Evolutionary conservation across 176 grass and related monocot species (phyloP), one percentile per base, ranked within the genome.

Genomic region (Sorghum bicolor): DNA sequence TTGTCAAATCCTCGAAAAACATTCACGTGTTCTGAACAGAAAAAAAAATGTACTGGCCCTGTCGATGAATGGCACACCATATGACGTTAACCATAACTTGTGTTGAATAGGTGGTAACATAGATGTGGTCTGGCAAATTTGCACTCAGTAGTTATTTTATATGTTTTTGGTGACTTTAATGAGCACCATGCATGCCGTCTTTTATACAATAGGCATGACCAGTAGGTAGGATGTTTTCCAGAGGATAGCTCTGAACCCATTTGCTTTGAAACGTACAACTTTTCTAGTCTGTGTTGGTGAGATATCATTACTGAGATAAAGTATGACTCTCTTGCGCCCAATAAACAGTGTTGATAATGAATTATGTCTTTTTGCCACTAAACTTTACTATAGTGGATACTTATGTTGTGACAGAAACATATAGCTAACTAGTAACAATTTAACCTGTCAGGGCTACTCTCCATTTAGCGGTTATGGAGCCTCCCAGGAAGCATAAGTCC

Each of bases 371-470:
- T 69, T 67, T 37, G n/a, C 16, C 62, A 37, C 71, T 82, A 36
- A 76, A 68, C 1, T 43, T 20, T 67, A 38, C 5, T 58, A 66
- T 80, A 68, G 5, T 67, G 65, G 34, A 67, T 7, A 34, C 2
- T 43, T 44, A 7, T 60, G 4, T 34, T 72, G 32, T 43, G 15
- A 68, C 74, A 64, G 0, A 22, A 80, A 31, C 41, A 78, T 76
- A 48, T 79, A 75, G 47, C 45, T 75, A 75, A 70, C 24, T 33
- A 61, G 44, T 80, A 39, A 11, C 39, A 17, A 55, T 72, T 66
- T 78, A 11, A 55, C 71, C 58, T 82, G 33, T 78, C 40, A 72
- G 74, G 73, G 62, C 5, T 10, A 67, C 28, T 74, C 28, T 80
- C 37, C 15, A 0, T 58, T 82, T 28, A 15, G 43, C 65, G 79